Percentiles rank a stretch among this genome's conserved stretches.
Evolutionary conservation across 371 early-diverging fungal species (phyloP).

Genomic region (Mucor saturninus): DNA sequence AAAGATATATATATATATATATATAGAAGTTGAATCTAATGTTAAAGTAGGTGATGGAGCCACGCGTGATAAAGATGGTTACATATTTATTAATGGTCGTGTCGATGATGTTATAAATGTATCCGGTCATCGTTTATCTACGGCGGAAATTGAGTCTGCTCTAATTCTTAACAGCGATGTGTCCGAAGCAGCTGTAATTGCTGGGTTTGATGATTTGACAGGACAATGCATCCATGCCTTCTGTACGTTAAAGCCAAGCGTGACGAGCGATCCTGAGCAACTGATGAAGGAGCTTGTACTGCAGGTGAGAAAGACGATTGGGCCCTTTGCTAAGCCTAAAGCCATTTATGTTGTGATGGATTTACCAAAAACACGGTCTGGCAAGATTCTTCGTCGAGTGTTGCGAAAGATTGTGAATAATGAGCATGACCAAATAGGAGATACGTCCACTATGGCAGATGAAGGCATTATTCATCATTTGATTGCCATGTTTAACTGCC

Average conservation of each 20-base stretch:
- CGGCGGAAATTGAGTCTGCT: constrained; percentile 96
- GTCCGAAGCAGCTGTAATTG: constrained; percentile 96
- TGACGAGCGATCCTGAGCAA: constrained; percentile 35
- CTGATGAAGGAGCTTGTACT: constrained; percentile 69
- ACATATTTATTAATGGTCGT: constrained; percentile 79
- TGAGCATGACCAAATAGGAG: constrained; percentile 87
- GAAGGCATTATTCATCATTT: constrained; percentile 45
- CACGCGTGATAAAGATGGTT: constrained; percentile 86
- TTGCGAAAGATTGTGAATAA: constrained; percentile 90
- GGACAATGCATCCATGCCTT: constrained; percentile 87
- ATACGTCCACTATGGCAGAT: constrained; percentile 87
- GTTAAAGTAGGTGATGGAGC: constrained; percentile 94
- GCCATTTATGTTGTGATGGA: constrained; percentile 82
- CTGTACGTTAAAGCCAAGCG: constrained; percentile 67
- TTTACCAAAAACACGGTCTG: constrained; percentile 97
- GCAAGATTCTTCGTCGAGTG: constrained; percentile 96
- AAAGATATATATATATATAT: background rate
- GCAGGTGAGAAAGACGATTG: constrained; percentile 89
- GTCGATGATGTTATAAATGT: constrained; percentile 92
- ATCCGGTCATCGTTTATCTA: constrained; percentile 95
- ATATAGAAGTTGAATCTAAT: constrained; percentile 21
- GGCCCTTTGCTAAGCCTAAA: constrained; percentile 94
- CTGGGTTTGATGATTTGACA: constrained; percentile 90
- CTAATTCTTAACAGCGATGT: constrained; percentile 76
- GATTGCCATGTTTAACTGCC: constrained; percentile 4